Percentiles rank a stretch among this genome's conserved stretches.
These are phyloP conservation scores for Saccharomycopsis sp. DNA, from an alignment of 805 yeast genomes.

Conservation along the genomic window DNA sequence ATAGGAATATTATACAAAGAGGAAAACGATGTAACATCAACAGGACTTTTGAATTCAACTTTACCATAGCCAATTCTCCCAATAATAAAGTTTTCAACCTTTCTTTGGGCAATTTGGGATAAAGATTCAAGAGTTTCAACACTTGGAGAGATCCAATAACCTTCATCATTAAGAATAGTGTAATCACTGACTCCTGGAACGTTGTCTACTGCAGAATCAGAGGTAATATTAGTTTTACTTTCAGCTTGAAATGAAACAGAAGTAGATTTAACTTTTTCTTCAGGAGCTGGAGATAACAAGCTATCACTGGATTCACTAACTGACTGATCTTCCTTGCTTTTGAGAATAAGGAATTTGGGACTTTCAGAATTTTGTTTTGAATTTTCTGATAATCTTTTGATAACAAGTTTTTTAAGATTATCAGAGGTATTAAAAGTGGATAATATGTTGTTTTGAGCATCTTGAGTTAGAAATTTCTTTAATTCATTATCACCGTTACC, in stretches of 20 bases:
- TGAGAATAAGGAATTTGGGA: not conserved
- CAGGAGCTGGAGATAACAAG: not conserved
- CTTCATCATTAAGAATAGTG: slow-evolving; percentile 42
- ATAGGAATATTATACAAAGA: slow-evolving; percentile 57
- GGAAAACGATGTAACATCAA: slow-evolving; percentile 65
- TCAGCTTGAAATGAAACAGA: not conserved
- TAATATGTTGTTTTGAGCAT: slow-evolving; percentile 21
- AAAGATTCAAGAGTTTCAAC: slow-evolving; percentile 47
- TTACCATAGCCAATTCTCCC: slow-evolving; percentile 76
- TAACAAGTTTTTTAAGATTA: slow-evolving; percentile 13
- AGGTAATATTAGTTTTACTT: not conserved
- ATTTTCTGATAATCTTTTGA: slow-evolving; percentile 7
- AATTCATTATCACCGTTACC: slow-evolving; percentile 12
- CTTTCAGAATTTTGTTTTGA: not conserved
- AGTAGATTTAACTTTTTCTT: not conserved
- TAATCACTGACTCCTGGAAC: not conserved
- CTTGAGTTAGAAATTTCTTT: slow-evolving; percentile 18
- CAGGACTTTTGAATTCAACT: slow-evolving; percentile 68
- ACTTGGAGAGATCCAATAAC: slow-evolving; percentile 83
- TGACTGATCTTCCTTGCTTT: too few species aligned
- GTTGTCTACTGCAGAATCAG: not conserved
- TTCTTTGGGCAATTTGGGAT: slow-evolving; percentile 53
- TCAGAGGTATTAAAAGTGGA: slow-evolving; percentile 13
- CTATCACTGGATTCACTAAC: not conserved
- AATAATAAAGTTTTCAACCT: slow-evolving; percentile 54